A percentile compares a stretch with the other conserved stretches of the same genome.
These are phyloP conservation scores for Fraxinus floribunda DNA, from an alignment of 305 asterid genomes.

Conservation along the genomic window DNA sequence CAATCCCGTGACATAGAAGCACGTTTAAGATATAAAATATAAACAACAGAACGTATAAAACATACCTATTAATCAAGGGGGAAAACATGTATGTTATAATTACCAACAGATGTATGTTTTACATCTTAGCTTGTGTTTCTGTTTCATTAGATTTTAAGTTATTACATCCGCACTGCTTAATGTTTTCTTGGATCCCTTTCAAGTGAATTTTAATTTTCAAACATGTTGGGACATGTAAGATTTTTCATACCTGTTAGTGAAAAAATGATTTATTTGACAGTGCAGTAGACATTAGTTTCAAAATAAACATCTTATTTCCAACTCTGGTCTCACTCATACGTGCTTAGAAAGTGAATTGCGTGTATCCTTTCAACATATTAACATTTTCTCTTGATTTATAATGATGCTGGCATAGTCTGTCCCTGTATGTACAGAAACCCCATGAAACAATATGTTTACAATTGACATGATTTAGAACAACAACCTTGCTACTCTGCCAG, in stretches of 20 bases:
- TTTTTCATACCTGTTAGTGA: neutral
- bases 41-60: neutral
- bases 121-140: neutral
- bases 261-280: neutral
- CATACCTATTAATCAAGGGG: neutral
- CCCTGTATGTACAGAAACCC: neutral
- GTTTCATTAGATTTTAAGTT: neutral
- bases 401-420: neutral
- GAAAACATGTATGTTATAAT: neutral
- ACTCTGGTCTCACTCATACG: neutral
- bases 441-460: neutral
- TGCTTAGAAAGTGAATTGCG: neutral
- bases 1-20: neutral
- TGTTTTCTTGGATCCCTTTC: neutral
- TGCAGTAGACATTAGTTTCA: neutral
- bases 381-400: neutral
- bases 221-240: neutral
- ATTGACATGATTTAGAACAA: too few relatives aligned
- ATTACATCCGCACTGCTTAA: neutral
- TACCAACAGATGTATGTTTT: neutral
- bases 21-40: neutral
- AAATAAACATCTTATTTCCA: neutral
- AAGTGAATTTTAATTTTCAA: neutral
- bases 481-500: too few relatives aligned
- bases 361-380: neutral